Percentiles rank a stretch among this genome's conserved stretches.
These are phyloP conservation scores for Fusarium redolens DNA, from an alignment of 2,329 filamentous ascomycete species.

Conservation along the genomic window DNA sequence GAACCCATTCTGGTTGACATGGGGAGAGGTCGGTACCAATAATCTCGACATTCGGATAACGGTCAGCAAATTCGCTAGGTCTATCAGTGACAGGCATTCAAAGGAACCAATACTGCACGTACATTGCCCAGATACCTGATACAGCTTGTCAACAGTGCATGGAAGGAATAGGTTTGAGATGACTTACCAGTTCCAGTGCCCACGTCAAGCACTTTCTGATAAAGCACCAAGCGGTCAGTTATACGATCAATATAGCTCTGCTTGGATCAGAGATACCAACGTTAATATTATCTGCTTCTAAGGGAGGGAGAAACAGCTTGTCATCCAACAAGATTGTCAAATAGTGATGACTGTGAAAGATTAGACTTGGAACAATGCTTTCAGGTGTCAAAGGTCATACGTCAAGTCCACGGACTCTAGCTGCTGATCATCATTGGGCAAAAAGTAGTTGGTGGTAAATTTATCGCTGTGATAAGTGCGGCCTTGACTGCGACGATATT, in stretches of 20 bases:
- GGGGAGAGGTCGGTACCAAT: conserved; percentile 38
- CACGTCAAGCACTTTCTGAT: conserved; percentile 18
- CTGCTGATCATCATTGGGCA: conserved; percentile 24
- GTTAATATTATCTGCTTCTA: background rate
- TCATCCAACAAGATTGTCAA: conserved; percentile 9
- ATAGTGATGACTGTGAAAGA: conserved; percentile 1
- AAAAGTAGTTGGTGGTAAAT: conserved; percentile 11
- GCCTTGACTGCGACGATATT: conserved; percentile 24
- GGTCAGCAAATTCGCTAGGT: conserved; percentile 35
- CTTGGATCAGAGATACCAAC: background rate
- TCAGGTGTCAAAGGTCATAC: background rate
- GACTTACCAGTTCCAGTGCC: conserved; percentile 22
- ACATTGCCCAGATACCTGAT: conserved; percentile 31
- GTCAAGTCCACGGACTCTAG: conserved; percentile 20
- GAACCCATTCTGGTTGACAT: conserved; percentile 35
- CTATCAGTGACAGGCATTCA: rapidly evolving
- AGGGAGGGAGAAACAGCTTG: conserved; percentile 5
- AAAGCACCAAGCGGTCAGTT: background rate
- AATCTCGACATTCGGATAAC: conserved; percentile 24
- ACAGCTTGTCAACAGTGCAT: background rate
- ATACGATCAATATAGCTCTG: rapidly evolving
- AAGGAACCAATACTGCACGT: too few species aligned
- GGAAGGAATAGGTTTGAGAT: rapidly evolving
- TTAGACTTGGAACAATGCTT: background rate
- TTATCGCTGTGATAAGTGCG: conserved; percentile 31